phyloP scores from a whole-genome alignment of 768 basidiomycete species.

The Symmetrospora coprosmae region DNA sequence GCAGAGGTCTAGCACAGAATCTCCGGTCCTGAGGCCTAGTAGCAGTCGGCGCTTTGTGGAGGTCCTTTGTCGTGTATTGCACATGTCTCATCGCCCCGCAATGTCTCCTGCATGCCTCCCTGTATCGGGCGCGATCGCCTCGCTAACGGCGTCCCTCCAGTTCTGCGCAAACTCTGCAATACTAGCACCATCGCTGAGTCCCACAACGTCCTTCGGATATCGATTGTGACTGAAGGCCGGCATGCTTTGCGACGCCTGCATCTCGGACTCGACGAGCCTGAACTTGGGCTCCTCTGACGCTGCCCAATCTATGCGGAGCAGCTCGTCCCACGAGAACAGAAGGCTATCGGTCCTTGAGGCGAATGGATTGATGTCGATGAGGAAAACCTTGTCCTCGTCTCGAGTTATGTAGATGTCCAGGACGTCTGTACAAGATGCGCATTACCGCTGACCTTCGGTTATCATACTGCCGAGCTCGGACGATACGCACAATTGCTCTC shows the following conservation, averaged over 20 bases:
- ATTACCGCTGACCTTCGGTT: background rate
- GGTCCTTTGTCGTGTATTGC: no score
- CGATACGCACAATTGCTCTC: constrained; percentile 51
- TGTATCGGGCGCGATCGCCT: constrained; percentile 26
- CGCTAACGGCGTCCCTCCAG: constrained; percentile 37
- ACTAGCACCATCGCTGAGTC: constrained; percentile 56
- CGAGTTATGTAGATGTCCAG: constrained; percentile 80
- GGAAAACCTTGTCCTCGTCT: constrained; percentile 57
- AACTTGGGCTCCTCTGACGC: constrained; percentile 22
- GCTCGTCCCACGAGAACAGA: constrained; percentile 67
- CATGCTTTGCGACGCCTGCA: constrained; percentile 46
- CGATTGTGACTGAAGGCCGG: constrained; percentile 75
- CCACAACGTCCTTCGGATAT: constrained; percentile 78
- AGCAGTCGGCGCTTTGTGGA: no score
- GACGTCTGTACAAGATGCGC: constrained; percentile 44
- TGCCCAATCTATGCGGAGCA: constrained; percentile 43
- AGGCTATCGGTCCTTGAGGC: constrained; percentile 72
- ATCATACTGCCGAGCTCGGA: background rate
- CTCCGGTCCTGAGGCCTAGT: no score
- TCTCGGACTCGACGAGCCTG: constrained; percentile 2
- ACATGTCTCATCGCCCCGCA: no score
- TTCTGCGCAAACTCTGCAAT: constrained; percentile 57
- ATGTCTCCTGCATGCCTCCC: no score
- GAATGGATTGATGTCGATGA: constrained; percentile 86
- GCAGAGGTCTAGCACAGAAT: no score